These are phyloP conservation scores for Quercus tomentella DNA, from an alignment of 331 rosid genomes.

Conservation along the genomic window DNA sequence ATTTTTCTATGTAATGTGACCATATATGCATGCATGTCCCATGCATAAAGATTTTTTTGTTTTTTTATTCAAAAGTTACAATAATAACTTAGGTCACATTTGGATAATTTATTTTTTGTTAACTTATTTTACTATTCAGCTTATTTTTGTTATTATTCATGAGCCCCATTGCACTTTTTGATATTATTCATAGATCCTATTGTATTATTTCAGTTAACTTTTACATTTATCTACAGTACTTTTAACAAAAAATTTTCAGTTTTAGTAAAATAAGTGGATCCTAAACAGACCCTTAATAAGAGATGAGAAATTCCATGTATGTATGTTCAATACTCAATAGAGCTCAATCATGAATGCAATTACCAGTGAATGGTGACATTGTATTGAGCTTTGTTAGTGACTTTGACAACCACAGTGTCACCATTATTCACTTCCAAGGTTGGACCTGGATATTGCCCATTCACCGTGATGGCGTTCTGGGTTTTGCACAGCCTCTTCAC, in stretches of 20 bases:
- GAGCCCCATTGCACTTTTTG: accelerated
- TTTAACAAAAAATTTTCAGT: accelerated
- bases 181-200: accelerated
- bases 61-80: too few relatives aligned
- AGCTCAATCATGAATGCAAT: not conserved
- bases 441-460: slow-evolving; percentile 82
- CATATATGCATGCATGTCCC: slow-evolving; percentile 7
- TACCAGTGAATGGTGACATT: slow-evolving; percentile 83
- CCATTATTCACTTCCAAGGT: slow-evolving; percentile 78
- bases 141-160: too few relatives aligned
- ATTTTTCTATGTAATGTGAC: not conserved
- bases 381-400: slow-evolving; percentile 71
- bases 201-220: too few relatives aligned
- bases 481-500: slow-evolving; percentile 98
- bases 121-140: too few relatives aligned
- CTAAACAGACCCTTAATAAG: accelerated
- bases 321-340: too few relatives aligned
- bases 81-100: too few relatives aligned
- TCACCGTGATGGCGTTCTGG: slow-evolving; percentile 59
- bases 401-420: slow-evolving; percentile 67
- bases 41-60: not conserved
- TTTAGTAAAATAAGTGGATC: accelerated
- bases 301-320: too few relatives aligned
- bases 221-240: too few relatives aligned
- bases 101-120: too few relatives aligned